Evolutionary conservation across 2,329 filamentous ascomycete species (phyloP).

Genomic region (Pseudogymnoascus sp.): DNA sequence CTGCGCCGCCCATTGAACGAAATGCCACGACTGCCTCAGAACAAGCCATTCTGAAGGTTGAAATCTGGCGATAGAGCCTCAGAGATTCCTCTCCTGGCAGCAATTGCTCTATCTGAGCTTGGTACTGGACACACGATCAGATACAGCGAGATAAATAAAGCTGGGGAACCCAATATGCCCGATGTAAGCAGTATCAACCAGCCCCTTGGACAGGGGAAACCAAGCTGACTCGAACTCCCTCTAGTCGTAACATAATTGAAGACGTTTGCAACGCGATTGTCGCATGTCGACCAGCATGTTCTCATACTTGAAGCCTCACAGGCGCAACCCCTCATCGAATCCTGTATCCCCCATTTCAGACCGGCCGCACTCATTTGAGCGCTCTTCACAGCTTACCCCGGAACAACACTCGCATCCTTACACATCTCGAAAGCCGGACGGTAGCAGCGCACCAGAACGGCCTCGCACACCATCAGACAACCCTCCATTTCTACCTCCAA

Average conservation of each 20-base stretch:
- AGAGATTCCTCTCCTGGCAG: not conserved
- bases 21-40: not conserved
- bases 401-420: constrained; percentile 23
- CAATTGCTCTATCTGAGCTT: not conserved
- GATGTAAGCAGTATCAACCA: not conserved
- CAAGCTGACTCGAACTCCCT: not conserved
- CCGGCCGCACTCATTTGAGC: constrained; percentile 23
- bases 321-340: constrained; percentile 25
- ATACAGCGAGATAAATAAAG: not conserved
- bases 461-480: constrained; percentile 17
- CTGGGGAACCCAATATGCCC: constrained; percentile 3
- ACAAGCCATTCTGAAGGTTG: not conserved
- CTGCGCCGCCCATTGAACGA: not conserved
- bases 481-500: constrained; percentile 39
- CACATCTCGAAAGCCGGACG: constrained; percentile 19
- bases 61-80: not conserved
- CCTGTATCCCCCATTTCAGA: constrained; percentile 25
- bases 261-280: constrained; percentile 7
- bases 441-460: not conserved
- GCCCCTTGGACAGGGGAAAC: not conserved
- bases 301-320: constrained; percentile 29
- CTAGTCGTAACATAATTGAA: not conserved
- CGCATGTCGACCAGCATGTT: constrained; percentile 23
- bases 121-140: not conserved
- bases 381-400: constrained; percentile 15